phyloP scores from a whole-genome alignment of 805 yeast species.

The Candida ulmi region DNA sequence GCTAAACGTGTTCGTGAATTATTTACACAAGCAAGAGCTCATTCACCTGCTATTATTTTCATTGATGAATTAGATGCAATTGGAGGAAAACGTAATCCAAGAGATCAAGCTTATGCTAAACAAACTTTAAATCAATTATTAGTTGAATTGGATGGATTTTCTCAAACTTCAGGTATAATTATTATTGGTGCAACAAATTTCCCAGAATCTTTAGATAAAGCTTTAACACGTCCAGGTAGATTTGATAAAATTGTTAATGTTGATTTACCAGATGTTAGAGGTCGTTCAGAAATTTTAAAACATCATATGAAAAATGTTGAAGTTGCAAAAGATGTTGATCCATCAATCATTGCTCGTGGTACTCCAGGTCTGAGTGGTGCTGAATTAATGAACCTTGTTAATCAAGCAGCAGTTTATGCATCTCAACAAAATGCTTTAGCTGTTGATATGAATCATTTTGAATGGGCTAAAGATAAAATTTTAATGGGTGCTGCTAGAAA shows the following conservation, averaged over 20 bases:
- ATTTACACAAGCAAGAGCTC: slow-evolving; percentile 86
- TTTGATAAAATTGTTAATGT: slow-evolving; percentile 95
- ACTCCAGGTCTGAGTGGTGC: slow-evolving; percentile 99
- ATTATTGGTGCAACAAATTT: slow-evolving; percentile 98
- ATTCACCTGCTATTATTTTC: slow-evolving; percentile 95
- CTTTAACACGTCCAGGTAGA: slow-evolving; percentile 96
- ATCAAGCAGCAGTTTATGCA: slow-evolving; percentile 97
- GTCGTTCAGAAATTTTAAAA: slow-evolving; percentile 85
- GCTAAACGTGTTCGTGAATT: slow-evolving; percentile 96
- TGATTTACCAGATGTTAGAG: slow-evolving; percentile 96
- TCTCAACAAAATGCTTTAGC: slow-evolving; percentile 87
- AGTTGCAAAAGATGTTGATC: slow-evolving; percentile 77
- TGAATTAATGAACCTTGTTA: slow-evolving; percentile 88
- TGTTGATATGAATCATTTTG: slow-evolving; percentile 88
- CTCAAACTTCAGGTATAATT: slow-evolving; percentile 88
- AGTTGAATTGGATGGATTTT: slow-evolving; percentile 93
- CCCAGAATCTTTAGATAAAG: slow-evolving; percentile 95
- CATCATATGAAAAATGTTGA: slow-evolving; percentile 93
- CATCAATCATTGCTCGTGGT: slow-evolving; percentile 88
- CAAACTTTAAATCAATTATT: slow-evolving; percentile 94
- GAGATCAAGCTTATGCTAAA: slow-evolving; percentile 96
- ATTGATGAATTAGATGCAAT: slow-evolving; percentile 98
- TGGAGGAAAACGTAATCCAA: slow-evolving; percentile 96
- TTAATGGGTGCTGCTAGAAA: slow-evolving; percentile 97
- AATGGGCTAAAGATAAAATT: slow-evolving; percentile 99